Conservation (phyloP, 495 filamentous ascomycete genomes). For the Neurospora pannonica region DNA sequence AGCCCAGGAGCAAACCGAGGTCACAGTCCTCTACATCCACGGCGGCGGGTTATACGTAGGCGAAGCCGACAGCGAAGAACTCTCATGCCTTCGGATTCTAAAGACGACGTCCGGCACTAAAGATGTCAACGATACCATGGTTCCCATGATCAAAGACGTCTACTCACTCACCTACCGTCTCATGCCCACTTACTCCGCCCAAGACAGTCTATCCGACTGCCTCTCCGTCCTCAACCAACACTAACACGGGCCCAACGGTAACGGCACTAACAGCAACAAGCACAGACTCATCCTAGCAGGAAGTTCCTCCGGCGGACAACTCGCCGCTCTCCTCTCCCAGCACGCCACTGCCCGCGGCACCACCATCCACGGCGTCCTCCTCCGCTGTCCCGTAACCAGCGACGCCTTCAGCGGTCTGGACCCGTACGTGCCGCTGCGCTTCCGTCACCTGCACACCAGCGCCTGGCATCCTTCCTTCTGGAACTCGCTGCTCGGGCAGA, state of each 20-base stretch:
- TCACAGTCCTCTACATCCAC: conserved; percentile 21
- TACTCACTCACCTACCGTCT: conserved; percentile 23
- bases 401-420: conserved; percentile 14
- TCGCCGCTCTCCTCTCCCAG: conserved; percentile 22
- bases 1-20: not conserved
- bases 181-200: conserved; percentile 14
- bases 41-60: conserved; percentile 24
- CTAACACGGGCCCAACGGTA: not conserved
- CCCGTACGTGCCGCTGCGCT: conserved; percentile 8
- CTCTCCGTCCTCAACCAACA: conserved; percentile 1
- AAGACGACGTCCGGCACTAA: not conserved
- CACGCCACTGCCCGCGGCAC: not conserved
- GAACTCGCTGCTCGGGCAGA: conserved; percentile 13
- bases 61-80: conserved; percentile 22
- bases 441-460: conserved; percentile 13
- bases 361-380: conserved; percentile 15
- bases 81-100: conserved; percentile 22
- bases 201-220: conserved; percentile 18
- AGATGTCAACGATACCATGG: not conserved
- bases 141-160: not conserved
- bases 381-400: conserved; percentile 22
- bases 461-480: conserved; percentile 12
- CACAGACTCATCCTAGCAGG: conserved; percentile 15
- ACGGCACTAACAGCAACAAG: not conserved
- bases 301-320: conserved; percentile 22